Conservation (phyloP, 352 stramenopile species). For the Stramenopiles sp. region DNA sequence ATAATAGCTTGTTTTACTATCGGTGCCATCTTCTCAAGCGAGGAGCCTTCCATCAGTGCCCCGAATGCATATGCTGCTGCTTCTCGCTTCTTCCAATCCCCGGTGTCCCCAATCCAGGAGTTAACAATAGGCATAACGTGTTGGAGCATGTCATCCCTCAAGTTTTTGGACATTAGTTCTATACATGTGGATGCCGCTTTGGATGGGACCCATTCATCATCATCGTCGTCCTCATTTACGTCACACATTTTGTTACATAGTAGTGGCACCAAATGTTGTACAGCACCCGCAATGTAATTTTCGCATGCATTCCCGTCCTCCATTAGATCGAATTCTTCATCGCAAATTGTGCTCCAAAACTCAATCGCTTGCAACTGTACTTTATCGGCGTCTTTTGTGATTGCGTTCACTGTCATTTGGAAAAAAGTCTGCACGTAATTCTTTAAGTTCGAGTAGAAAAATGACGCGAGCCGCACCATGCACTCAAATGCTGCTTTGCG, state of each 20-base stretch:
- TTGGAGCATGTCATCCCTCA: conserved; percentile 69
- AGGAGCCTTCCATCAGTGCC: conserved; percentile 76
- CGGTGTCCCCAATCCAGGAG: conserved; percentile 72
- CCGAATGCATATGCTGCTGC: conserved; percentile 89
- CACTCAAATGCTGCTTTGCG: conserved; percentile 80
- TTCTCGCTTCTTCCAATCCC: conserved; percentile 82
- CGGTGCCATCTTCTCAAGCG: conserved; percentile 61
- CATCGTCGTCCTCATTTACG: conserved; percentile 73
- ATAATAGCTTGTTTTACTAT: conserved; percentile 75
- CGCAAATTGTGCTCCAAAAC: conserved; percentile 91
- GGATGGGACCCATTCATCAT: conserved; percentile 83
- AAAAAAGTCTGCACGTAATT: conserved; percentile 90
- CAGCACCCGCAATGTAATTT: conserved; percentile 60
- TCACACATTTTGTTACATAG: conserved; percentile 76
- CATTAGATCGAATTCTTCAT: conserved; percentile 78
- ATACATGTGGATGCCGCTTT: conserved; percentile 81
- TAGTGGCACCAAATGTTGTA: conserved; percentile 64
- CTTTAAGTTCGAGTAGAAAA: conserved; percentile 87
- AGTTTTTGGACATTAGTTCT: conserved; percentile 64
- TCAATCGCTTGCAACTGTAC: conserved; percentile 85
- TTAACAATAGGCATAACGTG: conserved; percentile 79
- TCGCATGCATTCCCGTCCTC: conserved; percentile 60
- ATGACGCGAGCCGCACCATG: conserved; percentile 70
- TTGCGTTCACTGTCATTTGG: conserved; percentile 76
- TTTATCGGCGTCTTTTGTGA: conserved; percentile 61